Base-by-base conservation (phyloP, 1,139 yeast species). In the Debaryomyces nepalensis region DNA sequence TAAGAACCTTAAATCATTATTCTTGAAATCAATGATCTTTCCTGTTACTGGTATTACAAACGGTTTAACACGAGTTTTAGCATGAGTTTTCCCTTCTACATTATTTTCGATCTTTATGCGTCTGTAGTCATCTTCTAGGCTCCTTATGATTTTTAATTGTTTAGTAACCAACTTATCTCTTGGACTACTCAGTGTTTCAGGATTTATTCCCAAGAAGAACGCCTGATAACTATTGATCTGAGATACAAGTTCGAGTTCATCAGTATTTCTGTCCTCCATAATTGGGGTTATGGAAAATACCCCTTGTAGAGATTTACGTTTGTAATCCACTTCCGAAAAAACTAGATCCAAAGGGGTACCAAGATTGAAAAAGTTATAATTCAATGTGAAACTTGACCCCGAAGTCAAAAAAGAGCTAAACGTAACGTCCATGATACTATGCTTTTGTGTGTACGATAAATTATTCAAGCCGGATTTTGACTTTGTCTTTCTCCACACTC, bases 1-100 rank as follows among this genome's bases (percentile, higher is more conserved):
- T 29, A 64, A 46, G 40, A 70, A 70, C 27, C 77, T 50, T 39
- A 73, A 57, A 48, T 73, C 78, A 37, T 59, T 52, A 2, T 57
- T 52, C 36, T 63, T 60, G 47, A 73, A 72, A 49, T 73, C 76
- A 8, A 73, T 52, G 16, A 68, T 48, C 4, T 54, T 50, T 1
- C 78, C 79, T 2, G 40, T 35, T 22, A 66, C 46, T 8, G 54
- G 53, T 19, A 52, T 50, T 16, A 45, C 45, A 33, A 55, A 52
- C 5, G 42, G 43, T 14, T 45, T 41, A 7, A 37, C 15, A 3
- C 14, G n/a, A 4, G 18, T 22, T 6, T 12, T 23, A 21, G 19
- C 18, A 19, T 37, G 32, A 2, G 29, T 12, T 22, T 33, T 11
- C 4, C 26, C 37, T 16, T 29, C 26, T 27, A 18, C 15, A 2